phyloP scores from a whole-genome alignment of 2,329 filamentous ascomycete species.

The Arthrinium phaeospermum region DNA sequence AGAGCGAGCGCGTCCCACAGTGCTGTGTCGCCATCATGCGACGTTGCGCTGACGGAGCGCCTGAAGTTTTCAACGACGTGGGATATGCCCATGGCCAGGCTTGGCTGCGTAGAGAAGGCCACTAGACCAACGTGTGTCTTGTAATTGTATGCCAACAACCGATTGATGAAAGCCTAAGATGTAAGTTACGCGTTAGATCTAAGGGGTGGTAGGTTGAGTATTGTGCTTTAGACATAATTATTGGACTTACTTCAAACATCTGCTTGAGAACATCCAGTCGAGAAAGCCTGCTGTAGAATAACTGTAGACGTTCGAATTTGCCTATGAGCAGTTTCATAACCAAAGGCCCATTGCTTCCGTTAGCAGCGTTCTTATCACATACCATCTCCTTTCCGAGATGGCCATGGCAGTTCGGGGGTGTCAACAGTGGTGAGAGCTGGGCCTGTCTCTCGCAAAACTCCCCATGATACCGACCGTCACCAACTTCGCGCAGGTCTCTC shows the following conservation, averaged over 20 bases:
- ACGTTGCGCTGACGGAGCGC: not conserved
- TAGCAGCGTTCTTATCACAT: not conserved
- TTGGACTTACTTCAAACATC: not conserved
- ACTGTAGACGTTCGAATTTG: fast-evolving
- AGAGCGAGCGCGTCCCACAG: not conserved
- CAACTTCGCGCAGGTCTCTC: fast-evolving
- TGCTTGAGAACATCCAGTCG: not conserved
- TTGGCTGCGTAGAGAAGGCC: not conserved
- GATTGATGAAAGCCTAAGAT: not conserved
- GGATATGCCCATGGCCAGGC: not conserved
- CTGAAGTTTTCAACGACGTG: not conserved
- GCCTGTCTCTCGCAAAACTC: not conserved
- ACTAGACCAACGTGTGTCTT: not conserved
- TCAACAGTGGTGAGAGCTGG: not conserved
- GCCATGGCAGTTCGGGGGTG: not conserved
- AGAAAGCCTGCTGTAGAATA: not conserved
- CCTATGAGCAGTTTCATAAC: not conserved
- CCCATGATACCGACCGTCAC: not conserved
- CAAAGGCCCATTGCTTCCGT: too few species aligned
- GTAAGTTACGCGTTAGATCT: not conserved
- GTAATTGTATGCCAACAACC: not conserved
- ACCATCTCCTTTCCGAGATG: not conserved
- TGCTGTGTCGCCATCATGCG: not conserved
- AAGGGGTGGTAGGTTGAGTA: not conserved
- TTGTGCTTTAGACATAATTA: not conserved